Evolutionary conservation across 75 land plant species (phyloP).

Genomic region (Sequoia sempervirens): DNA sequence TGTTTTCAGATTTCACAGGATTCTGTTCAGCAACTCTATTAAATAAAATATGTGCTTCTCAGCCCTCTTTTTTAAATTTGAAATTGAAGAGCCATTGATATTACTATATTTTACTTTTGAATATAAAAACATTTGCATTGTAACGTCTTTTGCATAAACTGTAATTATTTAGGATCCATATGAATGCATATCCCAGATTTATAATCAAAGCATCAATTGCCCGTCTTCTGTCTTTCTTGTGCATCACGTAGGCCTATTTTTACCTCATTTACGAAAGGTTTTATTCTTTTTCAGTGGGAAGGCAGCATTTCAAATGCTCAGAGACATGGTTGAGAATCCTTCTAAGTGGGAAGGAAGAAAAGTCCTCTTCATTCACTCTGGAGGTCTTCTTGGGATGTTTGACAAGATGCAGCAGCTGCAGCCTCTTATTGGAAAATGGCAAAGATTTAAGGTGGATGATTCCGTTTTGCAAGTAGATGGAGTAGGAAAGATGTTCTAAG

Average conservation of each 20-base stretch:
- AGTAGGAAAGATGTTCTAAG: slow-evolving; percentile 69
- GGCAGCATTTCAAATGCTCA: slow-evolving; percentile 73
- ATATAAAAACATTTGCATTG: background rate
- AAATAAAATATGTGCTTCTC: background rate
- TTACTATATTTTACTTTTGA: background rate
- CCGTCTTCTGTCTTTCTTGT: background rate
- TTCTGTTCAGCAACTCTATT: background rate
- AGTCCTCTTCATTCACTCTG: slow-evolving; percentile 89
- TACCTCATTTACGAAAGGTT: background rate
- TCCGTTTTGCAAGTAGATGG: slow-evolving; percentile 42
- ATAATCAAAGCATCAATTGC: background rate
- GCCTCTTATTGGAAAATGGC: slow-evolving; percentile 65
- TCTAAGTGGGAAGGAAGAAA: slow-evolving; percentile 86
- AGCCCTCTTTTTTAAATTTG: background rate
- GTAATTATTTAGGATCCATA: background rate
- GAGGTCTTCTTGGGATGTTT: slow-evolving; percentile 89
- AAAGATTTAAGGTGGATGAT: slow-evolving; percentile 49
- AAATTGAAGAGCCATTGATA: background rate
- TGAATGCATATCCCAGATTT: background rate
- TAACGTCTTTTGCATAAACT: background rate
- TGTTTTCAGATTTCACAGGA: background rate
- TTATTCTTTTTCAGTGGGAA: slow-evolving; percentile 65
- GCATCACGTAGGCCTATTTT: background rate
- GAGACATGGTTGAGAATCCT: slow-evolving; percentile 78
- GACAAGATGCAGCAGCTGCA: slow-evolving; percentile 80